phyloP scores from a whole-genome alignment of 106 monocot species.

The Amphibolis antarctica region DNA sequence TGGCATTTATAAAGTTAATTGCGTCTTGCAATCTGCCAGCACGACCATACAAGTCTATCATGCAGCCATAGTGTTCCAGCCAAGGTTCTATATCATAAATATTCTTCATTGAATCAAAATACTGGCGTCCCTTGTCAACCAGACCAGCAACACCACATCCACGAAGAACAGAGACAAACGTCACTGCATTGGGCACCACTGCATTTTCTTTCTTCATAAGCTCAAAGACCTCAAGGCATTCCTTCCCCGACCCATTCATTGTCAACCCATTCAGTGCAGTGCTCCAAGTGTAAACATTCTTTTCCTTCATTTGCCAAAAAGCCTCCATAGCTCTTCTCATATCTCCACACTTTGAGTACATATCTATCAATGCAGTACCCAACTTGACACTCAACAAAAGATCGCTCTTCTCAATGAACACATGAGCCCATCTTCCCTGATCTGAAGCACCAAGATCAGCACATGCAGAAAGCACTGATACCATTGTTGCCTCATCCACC shows the following conservation, averaged over 20 bases:
- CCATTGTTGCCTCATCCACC: constrained; percentile 56
- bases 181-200: constrained; percentile 45
- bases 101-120: constrained; percentile 36
- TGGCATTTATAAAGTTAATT: constrained; percentile 30
- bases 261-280: constrained; percentile 61
- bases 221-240: constrained; percentile 40
- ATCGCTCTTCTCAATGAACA: constrained; percentile 22
- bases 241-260: constrained; percentile 42
- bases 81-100: constrained; percentile 36
- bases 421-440: constrained; percentile 63
- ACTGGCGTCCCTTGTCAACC: constrained; percentile 28
- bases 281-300: constrained; percentile 70
- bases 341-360: constrained; percentile 77
- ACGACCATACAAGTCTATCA: constrained; percentile 66
- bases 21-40: constrained; percentile 56
- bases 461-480: constrained; percentile 57
- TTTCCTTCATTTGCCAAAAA: constrained; percentile 51
- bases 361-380: constrained; percentile 64
- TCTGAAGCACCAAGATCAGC: constrained; percentile 55
- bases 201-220: constrained; percentile 28
- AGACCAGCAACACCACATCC: constrained; percentile 50
- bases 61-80: constrained; percentile 61
- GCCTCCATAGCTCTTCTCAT: constrained; percentile 47
- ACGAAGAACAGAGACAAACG: constrained; percentile 45
- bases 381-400: constrained; percentile 39